Evolutionary conservation across 768 basidiomycete species (phyloP), one percentile per base, ranked within the genome.

Genomic region (Suillus hirtellus): DNA sequence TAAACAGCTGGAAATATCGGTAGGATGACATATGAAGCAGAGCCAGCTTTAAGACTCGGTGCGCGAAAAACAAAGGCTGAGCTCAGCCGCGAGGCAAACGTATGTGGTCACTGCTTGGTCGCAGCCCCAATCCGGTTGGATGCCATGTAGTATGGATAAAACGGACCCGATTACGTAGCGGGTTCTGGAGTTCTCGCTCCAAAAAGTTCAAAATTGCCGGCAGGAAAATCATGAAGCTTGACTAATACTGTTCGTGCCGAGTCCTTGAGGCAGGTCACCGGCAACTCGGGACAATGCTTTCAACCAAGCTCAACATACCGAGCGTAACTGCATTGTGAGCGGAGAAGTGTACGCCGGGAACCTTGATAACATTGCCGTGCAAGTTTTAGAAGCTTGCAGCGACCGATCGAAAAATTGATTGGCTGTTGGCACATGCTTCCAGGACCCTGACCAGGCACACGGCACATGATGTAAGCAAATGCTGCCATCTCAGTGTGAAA

Each of bases 61-160:
- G 35, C 11, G 52, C 19, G 52, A 53, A n/a, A n/a, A 53, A 53
- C 4, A 53, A 53, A 53, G 19, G 49, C 27, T 19, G 17, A 31
- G 50, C 50, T 31, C 50, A 31, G 31, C 31, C 52, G 31, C 19
- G 6, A 53, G 31, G 52, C 52, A 3, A 35, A 35, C 52, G 35
- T 53, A 53, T 53, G 52, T 53, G 34, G 52, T 53, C 52, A 53
- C 34, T 53, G 52, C 52, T n/a, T 53, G 34, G 35, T 52, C 50
- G 50, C 50, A 53, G 31, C 19, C 52, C 31, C 34, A 53, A 53
- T 53, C 52, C 52, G 52, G 52, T 35, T 53, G 52, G 34, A 53
- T 35, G 31, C 52, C 31, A 53, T n/a, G 31, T 31, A 53, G 52
- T 53, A 53, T 12, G 35, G 52, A 35, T 12, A 34, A 53, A 10